A percentile compares a stretch with the other conserved stretches of the same genome.
Evolutionary conservation across 2,329 filamentous ascomycete species (phyloP).

Genomic region (Trichoderma atrobrunneum): DNA sequence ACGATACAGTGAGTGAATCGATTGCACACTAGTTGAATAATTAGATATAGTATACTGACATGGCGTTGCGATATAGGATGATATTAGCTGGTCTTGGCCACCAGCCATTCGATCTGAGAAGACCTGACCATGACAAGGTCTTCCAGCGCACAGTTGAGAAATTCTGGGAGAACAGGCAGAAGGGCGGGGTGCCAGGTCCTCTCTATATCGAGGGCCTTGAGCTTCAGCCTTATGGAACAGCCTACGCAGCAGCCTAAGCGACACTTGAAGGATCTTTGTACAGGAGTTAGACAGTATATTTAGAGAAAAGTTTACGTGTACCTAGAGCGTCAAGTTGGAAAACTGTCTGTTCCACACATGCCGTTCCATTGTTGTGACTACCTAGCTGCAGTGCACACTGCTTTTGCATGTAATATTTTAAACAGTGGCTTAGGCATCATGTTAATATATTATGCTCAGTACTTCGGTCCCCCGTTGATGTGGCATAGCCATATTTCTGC

Average conservation of each 20-base stretch:
- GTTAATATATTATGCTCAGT: not conserved
- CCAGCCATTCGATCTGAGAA: conserved; percentile 59
- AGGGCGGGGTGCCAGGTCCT: conserved; percentile 20
- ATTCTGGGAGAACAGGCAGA: conserved; percentile 34
- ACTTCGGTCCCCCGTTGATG: not conserved
- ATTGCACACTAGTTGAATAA: not conserved
- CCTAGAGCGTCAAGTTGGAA: not conserved
- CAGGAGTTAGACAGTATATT: too few species aligned
- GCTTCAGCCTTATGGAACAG: conserved; percentile 34
- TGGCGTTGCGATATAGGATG: conserved; percentile 24
- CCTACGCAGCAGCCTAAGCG: conserved; percentile 21
- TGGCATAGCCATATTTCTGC: not conserved
- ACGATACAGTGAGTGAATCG: conserved; percentile 32
- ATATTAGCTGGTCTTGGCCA: conserved; percentile 37
- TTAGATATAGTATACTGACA: not conserved
- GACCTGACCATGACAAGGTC: conserved; percentile 30
- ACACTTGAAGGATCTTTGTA: not conserved
- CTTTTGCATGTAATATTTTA: not conserved
- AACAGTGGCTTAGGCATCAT: not conserved
- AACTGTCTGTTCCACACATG: not conserved
- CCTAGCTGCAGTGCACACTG: not conserved
- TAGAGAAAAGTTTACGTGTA: not conserved
- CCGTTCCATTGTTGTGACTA: not conserved
- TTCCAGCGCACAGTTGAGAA: conserved; percentile 32
- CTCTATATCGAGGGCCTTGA: conserved; percentile 32